Base-by-base conservation (phyloP, 345 rosid species). In the Citrus glauca region DNA sequence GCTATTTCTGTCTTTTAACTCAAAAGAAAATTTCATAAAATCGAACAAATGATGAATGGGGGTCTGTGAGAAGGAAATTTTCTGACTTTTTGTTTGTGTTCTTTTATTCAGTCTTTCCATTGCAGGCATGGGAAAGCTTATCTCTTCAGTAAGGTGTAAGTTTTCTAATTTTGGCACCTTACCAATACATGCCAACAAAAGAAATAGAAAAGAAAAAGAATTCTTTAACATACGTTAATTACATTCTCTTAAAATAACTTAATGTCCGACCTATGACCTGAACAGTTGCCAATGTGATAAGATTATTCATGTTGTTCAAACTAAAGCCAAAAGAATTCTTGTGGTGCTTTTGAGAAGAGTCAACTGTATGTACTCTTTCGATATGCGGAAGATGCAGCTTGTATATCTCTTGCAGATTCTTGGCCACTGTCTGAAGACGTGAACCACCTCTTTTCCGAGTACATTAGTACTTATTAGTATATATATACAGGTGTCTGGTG, bases 131-230 rank as follows among this genome's bases (percentile, higher is more conserved):
- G 99, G 85, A 91, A 88, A 85, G 99, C 99, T 80, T 97, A 94
- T 87, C 98, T 97, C 86, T 97, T 97, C 93, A 82, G 71, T 69
- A 93, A 91, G 83, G 99, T 94, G 99, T 97, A 94, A 97, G 99
- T 91, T 81, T 83, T 88, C 81, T 86, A 71, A 69, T 65, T 81
- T 82, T 67, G 80, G 65, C 35, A 61, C 73, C 82, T 77, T 38
- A 37, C 80, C 37, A 13, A 6, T 62, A 20, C 55, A 38, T 62
- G 25, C 77, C 55, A 40, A 32, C 77, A 45, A 75, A 48, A 65
- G 11, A 10, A 10, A 66, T 2, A 59, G 62, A 66, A 19, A 35
- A 20, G 24, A 35, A n/a, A 65, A 19, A n/a, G 14, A 45, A 45
- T 13, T 45, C 5, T 45, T 45, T 45, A 45, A 45, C 50, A 45